These are phyloP conservation scores for Cucumis variabilis DNA, from an alignment of 331 rosid species.

Conservation along the genomic window DNA sequence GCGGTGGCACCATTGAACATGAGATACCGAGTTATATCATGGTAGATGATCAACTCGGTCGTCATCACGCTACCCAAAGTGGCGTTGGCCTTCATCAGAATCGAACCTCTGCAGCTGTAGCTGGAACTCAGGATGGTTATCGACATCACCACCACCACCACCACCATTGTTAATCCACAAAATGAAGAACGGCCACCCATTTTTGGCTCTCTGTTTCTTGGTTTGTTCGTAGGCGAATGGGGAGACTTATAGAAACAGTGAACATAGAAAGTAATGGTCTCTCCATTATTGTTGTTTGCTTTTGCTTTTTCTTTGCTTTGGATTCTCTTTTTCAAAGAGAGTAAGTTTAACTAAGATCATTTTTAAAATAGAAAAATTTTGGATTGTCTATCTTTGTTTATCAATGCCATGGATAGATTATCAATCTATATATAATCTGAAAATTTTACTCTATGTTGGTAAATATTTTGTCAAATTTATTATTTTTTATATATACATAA, in stretches of 20 bases:
- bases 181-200: not conserved
- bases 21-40: not conserved
- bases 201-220: not conserved
- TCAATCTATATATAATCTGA: no score
- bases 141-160: not conserved
- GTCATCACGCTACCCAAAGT: not conserved
- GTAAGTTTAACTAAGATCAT: no score
- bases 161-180: not conserved
- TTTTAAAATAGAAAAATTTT: no score
- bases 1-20: fast-evolving
- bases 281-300: not conserved
- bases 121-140: conserved; percentile 1
- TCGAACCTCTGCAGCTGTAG: not conserved
- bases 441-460: no score
- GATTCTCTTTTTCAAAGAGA: no score
- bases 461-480: no score
- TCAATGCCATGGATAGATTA: no score
- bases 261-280: not conserved
- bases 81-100: conserved; percentile 4
- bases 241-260: not conserved
- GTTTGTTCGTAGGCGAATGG: not conserved
- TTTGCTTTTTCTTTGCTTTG: no score
- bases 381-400: no score
- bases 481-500: no score
- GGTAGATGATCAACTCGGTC: not conserved